phyloP scores from a whole-genome alignment of 139 green algal genomes.

The Edaphochlamys debaryana region DNA sequence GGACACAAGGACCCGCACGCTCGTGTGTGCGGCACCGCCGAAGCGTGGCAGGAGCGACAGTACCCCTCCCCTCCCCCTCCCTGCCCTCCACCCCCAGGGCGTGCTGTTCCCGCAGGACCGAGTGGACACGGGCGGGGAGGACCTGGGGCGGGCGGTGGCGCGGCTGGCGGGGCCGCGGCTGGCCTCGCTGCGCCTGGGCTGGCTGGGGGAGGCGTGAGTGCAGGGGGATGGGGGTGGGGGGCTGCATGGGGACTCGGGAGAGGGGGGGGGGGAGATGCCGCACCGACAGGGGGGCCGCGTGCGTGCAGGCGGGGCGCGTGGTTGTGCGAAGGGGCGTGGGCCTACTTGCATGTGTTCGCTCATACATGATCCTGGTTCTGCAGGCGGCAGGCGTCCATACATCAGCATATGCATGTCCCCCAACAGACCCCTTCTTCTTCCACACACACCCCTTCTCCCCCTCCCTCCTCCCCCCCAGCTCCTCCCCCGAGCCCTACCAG shows the following conservation, averaged over 20 bases:
- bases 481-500: not conserved
- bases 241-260: not conserved
- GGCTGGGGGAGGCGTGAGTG: not conserved
- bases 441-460: no score
- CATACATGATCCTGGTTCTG: not conserved
- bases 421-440: no score
- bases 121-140: not conserved
- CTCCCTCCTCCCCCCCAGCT: no score
- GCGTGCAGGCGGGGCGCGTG: not conserved
- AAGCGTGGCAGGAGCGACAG: no score
- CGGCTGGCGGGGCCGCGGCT: constrained; percentile 3
- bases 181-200: constrained; percentile 8
- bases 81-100: not conserved
- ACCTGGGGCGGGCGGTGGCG: not conserved
- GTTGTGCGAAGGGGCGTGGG: not conserved
- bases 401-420: no score
- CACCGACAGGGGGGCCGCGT: no score
- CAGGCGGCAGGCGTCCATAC: no score
- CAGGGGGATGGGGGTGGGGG: not conserved
- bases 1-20: no score
- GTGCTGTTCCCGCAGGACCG: constrained; percentile 14
- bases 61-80: not conserved
- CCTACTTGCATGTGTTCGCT: not conserved
- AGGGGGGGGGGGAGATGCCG: not conserved
- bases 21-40: no score